Base-by-base conservation (phyloP, 1,284 basidiomycete species). In the Lignosus rhinocerotis region DNA sequence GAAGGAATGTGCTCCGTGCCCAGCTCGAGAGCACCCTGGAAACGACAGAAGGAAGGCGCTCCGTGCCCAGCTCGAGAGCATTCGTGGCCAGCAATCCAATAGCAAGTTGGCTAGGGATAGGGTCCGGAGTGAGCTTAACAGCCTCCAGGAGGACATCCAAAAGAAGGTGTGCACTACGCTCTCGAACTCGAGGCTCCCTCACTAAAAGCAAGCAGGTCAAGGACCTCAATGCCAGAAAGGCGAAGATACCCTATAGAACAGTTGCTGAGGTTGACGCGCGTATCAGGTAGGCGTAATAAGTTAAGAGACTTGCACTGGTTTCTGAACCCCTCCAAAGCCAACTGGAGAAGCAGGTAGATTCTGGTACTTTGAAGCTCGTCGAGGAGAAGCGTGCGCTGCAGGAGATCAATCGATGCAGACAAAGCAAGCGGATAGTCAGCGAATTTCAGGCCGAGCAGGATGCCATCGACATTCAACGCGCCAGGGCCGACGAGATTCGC, bases 331-430 rank as follows among this genome's bases (percentile, higher is more conserved):
- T 25, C 21, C 32, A 21, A 39, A 96, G 93, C 67, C 80, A 87
- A 64, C 80, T 95, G 68, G 92, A 96, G 62, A 89, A 83, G 68
- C 91, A 95, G 72, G 88, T 99, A 60, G 96, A 98, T 71, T 91
- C 92, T 9, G 97, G 96, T 21, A 86, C 72, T 63, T 83, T 99
- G 84, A 98, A 95, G 74, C 83, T 99, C 56, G 95, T 91, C 39
- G 96, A 98, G 56, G 97, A 99, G 78, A 98, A 98, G 77, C 89
- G 93, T 64, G 93, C 96, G 6, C 81, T 99, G 19, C 83, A 86
- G 66, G 96, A 99, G 70, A 97, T 99, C 67, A 83, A 80, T 62
- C 80, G 82, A 49, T 78, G 82, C 64, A 90, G 83, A 69, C 90
- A 92, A 42, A 81, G 78, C 55, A 87, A 92, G 57, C 88, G 82